Conservation (phyloP, 352 stramenopile species). For the Phytophthora kernoviae region DNA sequence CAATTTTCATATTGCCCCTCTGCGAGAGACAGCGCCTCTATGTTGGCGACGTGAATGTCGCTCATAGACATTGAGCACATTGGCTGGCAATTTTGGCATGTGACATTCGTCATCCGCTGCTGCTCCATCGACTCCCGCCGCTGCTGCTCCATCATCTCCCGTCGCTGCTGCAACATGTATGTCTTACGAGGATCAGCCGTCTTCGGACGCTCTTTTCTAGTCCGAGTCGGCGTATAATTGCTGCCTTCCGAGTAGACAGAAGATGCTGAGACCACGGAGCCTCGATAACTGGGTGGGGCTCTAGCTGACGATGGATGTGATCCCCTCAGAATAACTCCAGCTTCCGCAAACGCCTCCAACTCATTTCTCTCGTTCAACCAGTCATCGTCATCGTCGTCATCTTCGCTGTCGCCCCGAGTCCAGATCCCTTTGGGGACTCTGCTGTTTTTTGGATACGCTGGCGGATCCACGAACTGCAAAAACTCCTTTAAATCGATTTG, state of each 20-base stretch:
- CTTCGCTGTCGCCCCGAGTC: conserved; percentile 39
- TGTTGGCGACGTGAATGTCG: conserved; percentile 37
- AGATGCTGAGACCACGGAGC: conserved; percentile 1
- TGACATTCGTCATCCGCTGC: conserved; percentile 23
- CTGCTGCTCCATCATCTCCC: conserved; percentile 58
- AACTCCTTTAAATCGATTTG: conserved; percentile 83
- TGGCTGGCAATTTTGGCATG: conserved; percentile 18
- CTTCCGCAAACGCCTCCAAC: background rate
- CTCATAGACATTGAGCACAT: conserved; percentile 40
- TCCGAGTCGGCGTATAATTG: conserved; percentile 3
- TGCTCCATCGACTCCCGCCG: conserved; percentile 51
- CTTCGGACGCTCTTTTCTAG: conserved; percentile 60
- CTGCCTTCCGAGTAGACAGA: conserved; percentile 13
- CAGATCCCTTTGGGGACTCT: conserved; percentile 62
- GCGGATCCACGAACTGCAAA: conserved; percentile 69
- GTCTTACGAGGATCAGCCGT: conserved; percentile 73
- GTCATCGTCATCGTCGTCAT: conserved; percentile 22
- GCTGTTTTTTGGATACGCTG: conserved; percentile 63
- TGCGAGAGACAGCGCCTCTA: conserved; percentile 31
- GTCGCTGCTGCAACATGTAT: conserved; percentile 62
- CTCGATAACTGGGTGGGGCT: background rate
- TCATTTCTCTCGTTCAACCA: conserved; percentile 8
- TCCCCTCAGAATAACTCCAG: background rate
- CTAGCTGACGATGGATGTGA: conserved; percentile 6
- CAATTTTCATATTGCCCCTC: conserved; percentile 6